Conservation (phyloP, 2,329 filamentous ascomycete genomes). For the Clarireedia homoeocarpa region DNA sequence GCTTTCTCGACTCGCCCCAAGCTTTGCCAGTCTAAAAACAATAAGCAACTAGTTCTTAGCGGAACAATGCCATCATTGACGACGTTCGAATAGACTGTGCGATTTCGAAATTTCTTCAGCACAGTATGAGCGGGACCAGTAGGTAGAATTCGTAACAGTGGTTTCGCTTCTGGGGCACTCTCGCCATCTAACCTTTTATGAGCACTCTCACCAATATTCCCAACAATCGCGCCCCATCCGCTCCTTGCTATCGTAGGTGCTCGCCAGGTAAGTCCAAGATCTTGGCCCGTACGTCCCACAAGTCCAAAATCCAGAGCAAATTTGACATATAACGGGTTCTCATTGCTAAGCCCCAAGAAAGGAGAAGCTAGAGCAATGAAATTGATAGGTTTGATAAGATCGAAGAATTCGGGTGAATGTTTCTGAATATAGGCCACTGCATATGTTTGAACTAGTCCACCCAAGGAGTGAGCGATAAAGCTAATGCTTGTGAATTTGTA, state of each 20-base stretch:
- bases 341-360: conserved; percentile 87
- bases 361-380: conserved; percentile 85
- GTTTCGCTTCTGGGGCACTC: conserved; percentile 73
- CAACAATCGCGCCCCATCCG: conserved; percentile 82
- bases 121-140: conserved; percentile 86
- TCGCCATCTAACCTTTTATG: conserved; percentile 51
- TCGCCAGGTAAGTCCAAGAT: conserved; percentile 90
- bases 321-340: conserved; percentile 94
- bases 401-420: conserved; percentile 85
- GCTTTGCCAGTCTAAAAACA: conserved; percentile 95
- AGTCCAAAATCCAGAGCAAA: conserved; percentile 95
- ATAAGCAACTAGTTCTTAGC: conserved; percentile 84
- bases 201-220: conserved; percentile 66
- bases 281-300: conserved; percentile 91
- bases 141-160: conserved; percentile 78
- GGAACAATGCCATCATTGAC: conserved; percentile 98
- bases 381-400: conserved; percentile 77
- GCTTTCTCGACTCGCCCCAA: conserved; percentile 91
- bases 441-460: conserved; percentile 85
- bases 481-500: conserved; percentile 93
- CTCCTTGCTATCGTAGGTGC: conserved; percentile 77
- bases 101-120: conserved; percentile 78
- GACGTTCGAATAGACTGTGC: conserved; percentile 92
- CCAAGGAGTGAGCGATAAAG: conserved; percentile 86
- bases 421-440: conserved; percentile 96